These are phyloP conservation scores for Cardiospermum halicacabum DNA, from an alignment of 345 rosid genomes.

Conservation along the genomic window DNA sequence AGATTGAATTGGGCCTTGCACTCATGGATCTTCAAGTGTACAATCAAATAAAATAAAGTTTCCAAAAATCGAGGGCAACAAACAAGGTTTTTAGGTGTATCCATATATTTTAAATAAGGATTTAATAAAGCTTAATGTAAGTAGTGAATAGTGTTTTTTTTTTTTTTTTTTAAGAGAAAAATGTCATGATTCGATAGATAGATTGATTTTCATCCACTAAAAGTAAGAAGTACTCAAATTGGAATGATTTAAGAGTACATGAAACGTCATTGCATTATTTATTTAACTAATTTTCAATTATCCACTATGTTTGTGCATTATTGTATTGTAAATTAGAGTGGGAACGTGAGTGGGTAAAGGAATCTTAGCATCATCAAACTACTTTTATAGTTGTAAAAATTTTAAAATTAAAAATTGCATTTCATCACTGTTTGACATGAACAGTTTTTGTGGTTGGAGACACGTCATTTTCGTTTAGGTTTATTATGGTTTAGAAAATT, in stretches of 20 bases:
- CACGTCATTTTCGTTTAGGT: constrained; percentile 2
- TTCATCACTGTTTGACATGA: not conserved
- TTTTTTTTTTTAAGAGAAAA: too few relatives aligned
- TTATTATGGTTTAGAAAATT: not conserved
- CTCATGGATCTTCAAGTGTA: too few relatives aligned
- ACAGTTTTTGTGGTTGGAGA: not conserved
- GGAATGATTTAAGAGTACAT: not conserved
- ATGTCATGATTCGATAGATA: not conserved
- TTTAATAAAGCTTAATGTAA: too few relatives aligned
- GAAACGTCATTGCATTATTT: not conserved
- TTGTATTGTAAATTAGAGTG: constrained; percentile 2
- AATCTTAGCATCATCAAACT: constrained; percentile 19
- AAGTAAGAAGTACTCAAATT: not conserved
- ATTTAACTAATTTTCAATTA: not conserved
- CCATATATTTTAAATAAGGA: too few relatives aligned
- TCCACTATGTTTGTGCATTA: not conserved
- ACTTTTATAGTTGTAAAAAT: not conserved
- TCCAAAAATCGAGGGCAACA: too few relatives aligned
- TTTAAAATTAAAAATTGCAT: not conserved
- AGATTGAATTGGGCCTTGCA: too few relatives aligned
- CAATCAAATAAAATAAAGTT: too few relatives aligned
- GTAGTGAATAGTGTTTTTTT: too few relatives aligned
- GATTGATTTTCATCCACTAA: not conserved
- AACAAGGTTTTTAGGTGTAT: too few relatives aligned
- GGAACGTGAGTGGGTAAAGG: constrained; percentile 16